These are phyloP conservation scores for Rosa multiflora DNA, from an alignment of 306 rosid genomes.

Conservation along the genomic window DNA sequence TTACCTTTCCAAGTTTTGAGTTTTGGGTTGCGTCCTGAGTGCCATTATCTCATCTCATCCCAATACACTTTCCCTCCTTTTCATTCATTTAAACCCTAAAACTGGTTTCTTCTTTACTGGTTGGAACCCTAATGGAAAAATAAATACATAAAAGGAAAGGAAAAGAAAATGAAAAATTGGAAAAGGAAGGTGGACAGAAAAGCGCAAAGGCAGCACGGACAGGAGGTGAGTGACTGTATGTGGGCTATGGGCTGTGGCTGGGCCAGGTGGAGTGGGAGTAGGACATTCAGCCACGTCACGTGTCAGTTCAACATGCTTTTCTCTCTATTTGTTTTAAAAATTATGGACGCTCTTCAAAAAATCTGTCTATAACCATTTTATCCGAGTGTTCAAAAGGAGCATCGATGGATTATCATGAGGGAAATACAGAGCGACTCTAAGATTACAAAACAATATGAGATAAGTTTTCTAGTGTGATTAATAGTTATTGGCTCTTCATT, in stretches of 20 bases:
- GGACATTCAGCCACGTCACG: neutral
- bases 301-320: neutral
- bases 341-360: too few species aligned
- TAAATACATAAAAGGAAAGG: neutral
- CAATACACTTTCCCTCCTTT: neutral
- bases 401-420: too few species aligned
- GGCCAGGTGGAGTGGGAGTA: neutral
- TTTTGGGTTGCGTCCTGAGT: neutral
- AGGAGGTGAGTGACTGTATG: neutral
- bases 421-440: too few species aligned
- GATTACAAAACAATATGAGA: too few species aligned
- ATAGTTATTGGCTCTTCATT: too few species aligned
- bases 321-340: neutral
- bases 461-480: too few species aligned
- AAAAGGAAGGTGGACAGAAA: neutral
- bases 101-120: neutral
- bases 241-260: neutral
- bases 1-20: neutral
- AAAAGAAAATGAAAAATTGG: neutral
- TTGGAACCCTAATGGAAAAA: neutral
- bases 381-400: too few species aligned
- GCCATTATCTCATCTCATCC: neutral
- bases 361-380: too few species aligned
- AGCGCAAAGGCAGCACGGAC: conserved; percentile 22
- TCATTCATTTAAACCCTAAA: neutral